Conservation (phyloP, 1,284 basidiomycete species). For the Laetiporus sulphureus region DNA sequence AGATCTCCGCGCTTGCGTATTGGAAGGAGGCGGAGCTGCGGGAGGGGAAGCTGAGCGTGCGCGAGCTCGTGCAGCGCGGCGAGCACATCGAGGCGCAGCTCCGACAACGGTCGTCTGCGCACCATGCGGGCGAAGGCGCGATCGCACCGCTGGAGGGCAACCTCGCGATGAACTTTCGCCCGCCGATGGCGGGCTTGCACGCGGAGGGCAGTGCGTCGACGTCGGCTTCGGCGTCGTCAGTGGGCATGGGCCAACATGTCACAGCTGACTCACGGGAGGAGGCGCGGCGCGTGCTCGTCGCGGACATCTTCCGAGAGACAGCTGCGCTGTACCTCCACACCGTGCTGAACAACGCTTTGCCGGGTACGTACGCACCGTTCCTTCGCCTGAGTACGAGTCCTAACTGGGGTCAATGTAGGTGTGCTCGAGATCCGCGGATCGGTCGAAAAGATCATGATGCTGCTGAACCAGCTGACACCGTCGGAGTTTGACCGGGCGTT, state of each 20-base stretch:
- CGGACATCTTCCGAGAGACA: slow-evolving; percentile 60
- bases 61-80: slow-evolving; percentile 62
- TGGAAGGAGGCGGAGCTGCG: slow-evolving; percentile 64
- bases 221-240: slow-evolving; percentile 3
- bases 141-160: slow-evolving; percentile 32
- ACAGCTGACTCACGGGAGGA: slow-evolving; percentile 6
- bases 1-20: slow-evolving; percentile 63
- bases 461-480: slow-evolving; percentile 45
- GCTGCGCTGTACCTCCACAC: slow-evolving; percentile 66
- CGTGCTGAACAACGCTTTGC: slow-evolving; percentile 58
- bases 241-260: neutral
- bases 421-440: slow-evolving; percentile 65
- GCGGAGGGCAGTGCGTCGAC: no score
- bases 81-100: slow-evolving; percentile 60
- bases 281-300: slow-evolving; percentile 30
- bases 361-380: slow-evolving; percentile 44
- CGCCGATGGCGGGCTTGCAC: slow-evolving; percentile 12
- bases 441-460: slow-evolving; percentile 45
- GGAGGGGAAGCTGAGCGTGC: slow-evolving; percentile 58
- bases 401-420: slow-evolving; percentile 32
- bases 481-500: slow-evolving; percentile 59
- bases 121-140: slow-evolving; percentile 15
- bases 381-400: slow-evolving; percentile 1
- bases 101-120: slow-evolving; percentile 25
- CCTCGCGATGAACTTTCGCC: slow-evolving; percentile 30